phyloP scores from a whole-genome alignment of 345 rosid genomes.

The Microcos paniculata region DNA sequence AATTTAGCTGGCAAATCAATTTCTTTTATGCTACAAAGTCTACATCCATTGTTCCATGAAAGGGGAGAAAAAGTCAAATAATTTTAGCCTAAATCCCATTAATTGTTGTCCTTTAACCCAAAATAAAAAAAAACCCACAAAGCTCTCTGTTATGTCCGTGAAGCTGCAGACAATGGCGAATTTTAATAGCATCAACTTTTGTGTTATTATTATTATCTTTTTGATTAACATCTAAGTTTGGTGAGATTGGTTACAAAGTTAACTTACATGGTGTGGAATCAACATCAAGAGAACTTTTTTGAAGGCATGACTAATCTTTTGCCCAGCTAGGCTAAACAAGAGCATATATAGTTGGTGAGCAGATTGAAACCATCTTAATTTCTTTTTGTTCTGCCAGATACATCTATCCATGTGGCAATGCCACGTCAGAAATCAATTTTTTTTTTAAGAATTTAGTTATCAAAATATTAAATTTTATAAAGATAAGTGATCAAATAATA shows the following conservation, averaged over 20 bases:
- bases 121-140: too few relatives aligned
- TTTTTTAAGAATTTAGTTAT: too few relatives aligned
- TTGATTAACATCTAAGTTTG: background rate
- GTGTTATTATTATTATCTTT: background rate
- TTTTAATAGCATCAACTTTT: background rate
- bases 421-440: too few relatives aligned
- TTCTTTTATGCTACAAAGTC: background rate
- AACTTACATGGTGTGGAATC: slow-evolving; percentile 11
- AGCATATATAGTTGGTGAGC: background rate
- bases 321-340: background rate
- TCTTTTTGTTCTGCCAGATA: background rate
- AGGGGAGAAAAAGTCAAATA: background rate
- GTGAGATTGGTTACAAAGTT: slow-evolving; percentile 10
- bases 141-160: background rate
- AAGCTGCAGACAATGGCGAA: background rate
- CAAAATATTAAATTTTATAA: too few relatives aligned
- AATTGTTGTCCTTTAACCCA: background rate
- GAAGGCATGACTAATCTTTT: background rate
- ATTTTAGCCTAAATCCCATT: background rate
- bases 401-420: background rate
- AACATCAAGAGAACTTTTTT: background rate
- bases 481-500: too few relatives aligned
- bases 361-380: background rate
- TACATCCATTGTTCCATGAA: background rate
- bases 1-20: slow-evolving; percentile 16